Conservation (phyloP, 2,329 filamentous ascomycete genomes). For the Parafenestella ontariensis region DNA sequence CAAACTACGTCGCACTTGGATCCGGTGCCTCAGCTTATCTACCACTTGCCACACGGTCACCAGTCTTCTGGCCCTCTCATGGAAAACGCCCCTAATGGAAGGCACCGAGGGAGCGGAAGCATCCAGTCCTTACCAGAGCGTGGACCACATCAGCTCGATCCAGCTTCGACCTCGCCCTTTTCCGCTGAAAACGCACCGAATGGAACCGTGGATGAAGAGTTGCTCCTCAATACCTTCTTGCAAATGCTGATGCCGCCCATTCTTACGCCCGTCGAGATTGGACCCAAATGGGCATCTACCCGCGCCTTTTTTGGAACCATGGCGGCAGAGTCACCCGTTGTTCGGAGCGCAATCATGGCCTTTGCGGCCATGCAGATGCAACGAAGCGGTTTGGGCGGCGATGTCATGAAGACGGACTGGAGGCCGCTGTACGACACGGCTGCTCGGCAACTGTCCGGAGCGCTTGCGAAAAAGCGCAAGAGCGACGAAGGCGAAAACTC, state of each 20-base stretch:
- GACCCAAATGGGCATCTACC: slow-evolving; percentile 59
- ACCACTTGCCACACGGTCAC: slow-evolving; percentile 25
- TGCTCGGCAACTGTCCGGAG: slow-evolving; percentile 31
- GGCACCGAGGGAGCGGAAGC: slow-evolving; percentile 10
- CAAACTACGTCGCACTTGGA: slow-evolving; percentile 17
- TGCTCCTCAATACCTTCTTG: slow-evolving; percentile 58
- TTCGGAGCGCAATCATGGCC: slow-evolving; percentile 58
- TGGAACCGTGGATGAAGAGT: slow-evolving; percentile 40
- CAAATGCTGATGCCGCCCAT: slow-evolving; percentile 61
- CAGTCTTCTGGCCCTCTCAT: slow-evolving; percentile 19
- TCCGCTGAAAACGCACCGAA: slow-evolving; percentile 33
- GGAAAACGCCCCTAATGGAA: slow-evolving; percentile 8
- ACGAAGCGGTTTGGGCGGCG: slow-evolving; percentile 43
- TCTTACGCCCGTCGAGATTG: slow-evolving; percentile 60
- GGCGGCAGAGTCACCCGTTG: slow-evolving; percentile 57
- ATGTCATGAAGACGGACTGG: slow-evolving; percentile 41
- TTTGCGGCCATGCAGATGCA: slow-evolving; percentile 58
- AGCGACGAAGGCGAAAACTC: slow-evolving; percentile 16
- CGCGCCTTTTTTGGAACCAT: slow-evolving; percentile 58
- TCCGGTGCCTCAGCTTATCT: slow-evolving; percentile 27
- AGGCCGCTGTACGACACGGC: slow-evolving; percentile 43
- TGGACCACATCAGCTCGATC: slow-evolving; percentile 18
- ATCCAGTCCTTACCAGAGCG: slow-evolving; percentile 24
- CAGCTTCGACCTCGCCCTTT: slow-evolving; percentile 38
- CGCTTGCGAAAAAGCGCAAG: slow-evolving; percentile 22